Conservation (phyloP, 345 rosid genomes). For the Eucalyptus pauciflora region DNA sequence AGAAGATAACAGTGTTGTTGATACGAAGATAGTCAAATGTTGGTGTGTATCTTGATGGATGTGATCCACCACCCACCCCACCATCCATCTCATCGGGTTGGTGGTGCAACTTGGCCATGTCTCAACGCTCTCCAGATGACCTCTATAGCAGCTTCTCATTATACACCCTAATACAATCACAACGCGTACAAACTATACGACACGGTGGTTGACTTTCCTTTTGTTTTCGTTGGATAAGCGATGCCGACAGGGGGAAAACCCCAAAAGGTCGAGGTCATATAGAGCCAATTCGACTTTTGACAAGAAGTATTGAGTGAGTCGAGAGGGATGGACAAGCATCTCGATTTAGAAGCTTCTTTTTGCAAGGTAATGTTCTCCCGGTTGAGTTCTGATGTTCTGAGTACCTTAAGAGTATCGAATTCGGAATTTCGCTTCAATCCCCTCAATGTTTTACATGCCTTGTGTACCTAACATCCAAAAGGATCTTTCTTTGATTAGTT, state of each 20-base stretch:
- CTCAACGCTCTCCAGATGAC: not conserved
- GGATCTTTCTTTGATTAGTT: not conserved
- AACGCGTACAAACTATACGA: not conserved
- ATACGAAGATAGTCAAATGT: not conserved
- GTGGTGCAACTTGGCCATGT: not conserved
- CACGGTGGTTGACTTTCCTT: not conserved
- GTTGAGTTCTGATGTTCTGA: not conserved
- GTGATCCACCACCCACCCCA: not conserved
- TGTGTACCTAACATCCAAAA: not conserved
- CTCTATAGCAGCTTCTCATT: not conserved
- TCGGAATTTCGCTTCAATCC: not conserved
- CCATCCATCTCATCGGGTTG: not conserved
- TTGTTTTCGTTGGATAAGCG: not conserved
- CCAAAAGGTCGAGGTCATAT: not conserved
- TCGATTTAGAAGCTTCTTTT: not conserved
- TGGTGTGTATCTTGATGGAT: not conserved
- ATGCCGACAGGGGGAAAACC: not conserved
- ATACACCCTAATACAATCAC: not conserved
- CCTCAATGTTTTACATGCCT: not conserved
- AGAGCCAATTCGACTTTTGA: not conserved
- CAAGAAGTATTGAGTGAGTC: not conserved
- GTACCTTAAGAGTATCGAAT: not conserved
- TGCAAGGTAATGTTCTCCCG: not conserved
- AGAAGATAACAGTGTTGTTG: not conserved
- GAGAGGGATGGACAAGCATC: not conserved